Evolutionary conservation across 208 protist species (phyloP), one percentile per base, ranked within the genome.

Genomic region (Angomonas desouzai): DNA sequence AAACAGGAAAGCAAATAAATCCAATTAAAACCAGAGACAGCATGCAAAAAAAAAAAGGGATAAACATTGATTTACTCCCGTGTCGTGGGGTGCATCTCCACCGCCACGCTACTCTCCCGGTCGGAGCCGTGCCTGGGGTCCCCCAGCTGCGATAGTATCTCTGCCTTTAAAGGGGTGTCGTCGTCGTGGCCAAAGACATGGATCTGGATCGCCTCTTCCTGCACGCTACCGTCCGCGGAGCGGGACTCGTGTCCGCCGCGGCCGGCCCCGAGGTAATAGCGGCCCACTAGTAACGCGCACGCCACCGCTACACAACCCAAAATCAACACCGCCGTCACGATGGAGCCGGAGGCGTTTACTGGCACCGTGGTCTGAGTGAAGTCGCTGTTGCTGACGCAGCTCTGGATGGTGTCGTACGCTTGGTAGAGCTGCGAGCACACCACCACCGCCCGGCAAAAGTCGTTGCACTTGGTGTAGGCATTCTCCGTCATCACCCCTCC

Each of bases 371-470:
- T n/a, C 20, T 32, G 43, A 34, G 64, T 53, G 34, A 32, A 53
- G 0, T 40, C 34, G 47, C 22, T 20, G 28, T 34, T 43, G 36
- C 10, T 23, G 13, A 81, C 66, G 57, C 82, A 92, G 2, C 16
- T 29, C 40, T 76, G 60, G 23, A 89, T 78, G 6, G 70, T 38
- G 11, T 66, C 29, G 68, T 77, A 71, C 10, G 51, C 33, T 16
- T 59, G 66, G 63, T 69, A 68, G 10, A 74, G 45, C 77, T 90
- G 87, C 27, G 76, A 63, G 70, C 84, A 91, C 11, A 81, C 67
- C 33, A 75, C 49, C 4, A 80, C 48, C 10, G 64, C 66, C 28
- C 84, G 87, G 74, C 82, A 89, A 61, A 72, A 82, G 9, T 36
- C 33, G 49, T 77, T 69, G 55, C 82, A 88, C 7, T 32, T 36